Conservation (phyloP, 164 flowering plant genomes). For the Amborella trichopoda region DNA sequence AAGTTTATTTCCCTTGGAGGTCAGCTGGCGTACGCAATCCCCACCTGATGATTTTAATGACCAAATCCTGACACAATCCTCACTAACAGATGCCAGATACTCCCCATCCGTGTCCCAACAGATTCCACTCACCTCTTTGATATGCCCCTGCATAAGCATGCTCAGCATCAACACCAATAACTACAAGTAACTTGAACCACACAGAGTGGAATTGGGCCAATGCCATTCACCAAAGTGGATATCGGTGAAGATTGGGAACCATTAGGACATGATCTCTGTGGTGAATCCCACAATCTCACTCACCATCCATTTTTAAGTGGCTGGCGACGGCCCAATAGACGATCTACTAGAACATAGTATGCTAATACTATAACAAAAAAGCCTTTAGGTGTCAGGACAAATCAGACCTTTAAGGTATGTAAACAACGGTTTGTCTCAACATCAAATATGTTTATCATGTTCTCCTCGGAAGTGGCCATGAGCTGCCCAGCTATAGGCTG, state of each 20-base stretch:
- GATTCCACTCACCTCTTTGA: conserved; percentile 41
- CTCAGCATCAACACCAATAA: not conserved
- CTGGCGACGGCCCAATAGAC: too few species aligned
- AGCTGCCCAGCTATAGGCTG: conserved; percentile 55
- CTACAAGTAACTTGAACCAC: not conserved
- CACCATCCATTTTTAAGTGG: too few species aligned
- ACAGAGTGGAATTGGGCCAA: not conserved
- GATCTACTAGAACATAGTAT: too few species aligned
- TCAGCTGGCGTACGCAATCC: conserved; percentile 47
- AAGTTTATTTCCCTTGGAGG: conserved; percentile 54
- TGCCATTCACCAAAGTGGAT: not conserved
- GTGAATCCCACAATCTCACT: too few species aligned
- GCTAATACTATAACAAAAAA: too few species aligned
- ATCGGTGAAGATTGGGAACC: too few species aligned
- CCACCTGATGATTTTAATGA: conserved; percentile 36
- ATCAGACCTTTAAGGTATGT: conserved; percentile 37
- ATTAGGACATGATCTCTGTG: too few species aligned
- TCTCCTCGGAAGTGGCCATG: conserved; percentile 62
- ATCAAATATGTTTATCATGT: conserved; percentile 50
- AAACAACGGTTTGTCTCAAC: conserved; percentile 43
- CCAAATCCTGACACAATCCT: conserved; percentile 65
- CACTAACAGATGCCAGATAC: conserved; percentile 62
- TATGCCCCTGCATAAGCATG: conserved; percentile 40
- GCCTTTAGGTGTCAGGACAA: not conserved
- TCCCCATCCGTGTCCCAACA: conserved; percentile 71